phyloP scores from a whole-genome alignment of 2,329 filamentous ascomycete species.

The Diaporthe humulicola region DNA sequence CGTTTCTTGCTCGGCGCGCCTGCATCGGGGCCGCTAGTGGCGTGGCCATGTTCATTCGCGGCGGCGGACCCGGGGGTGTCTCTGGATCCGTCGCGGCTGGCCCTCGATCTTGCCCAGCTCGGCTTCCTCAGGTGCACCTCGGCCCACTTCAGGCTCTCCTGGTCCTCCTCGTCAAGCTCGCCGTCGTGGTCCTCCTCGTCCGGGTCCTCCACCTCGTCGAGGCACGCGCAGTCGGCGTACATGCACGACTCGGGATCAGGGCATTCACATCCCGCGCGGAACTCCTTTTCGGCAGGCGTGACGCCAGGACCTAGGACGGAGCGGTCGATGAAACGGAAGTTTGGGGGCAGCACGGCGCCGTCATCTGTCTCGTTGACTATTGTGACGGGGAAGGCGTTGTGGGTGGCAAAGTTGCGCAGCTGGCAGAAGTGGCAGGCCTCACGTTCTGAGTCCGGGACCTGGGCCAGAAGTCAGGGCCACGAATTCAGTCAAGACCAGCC shows the following conservation, averaged over 20 bases:
- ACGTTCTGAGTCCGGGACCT: conserved; percentile 26
- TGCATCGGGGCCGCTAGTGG: conserved; percentile 1
- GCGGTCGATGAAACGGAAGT: conserved; percentile 77
- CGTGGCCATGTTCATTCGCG: neutral
- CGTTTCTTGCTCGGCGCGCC: conserved; percentile 47
- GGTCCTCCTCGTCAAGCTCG: conserved; percentile 54
- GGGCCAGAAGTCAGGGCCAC: neutral
- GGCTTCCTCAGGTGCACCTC: conserved; percentile 38
- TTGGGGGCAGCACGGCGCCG: conserved; percentile 64
- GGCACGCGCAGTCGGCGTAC: conserved; percentile 76
- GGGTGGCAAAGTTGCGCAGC: conserved; percentile 66
- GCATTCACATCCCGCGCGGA: conserved; percentile 79
- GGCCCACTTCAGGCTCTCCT: conserved; percentile 34
- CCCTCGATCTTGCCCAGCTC: conserved; percentile 30
- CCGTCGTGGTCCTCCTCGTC: conserved; percentile 69
- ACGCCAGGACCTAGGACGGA: conserved; percentile 74
- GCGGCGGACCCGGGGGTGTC: conserved; percentile 21
- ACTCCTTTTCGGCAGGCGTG: conserved; percentile 68
- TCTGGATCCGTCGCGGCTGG: conserved; percentile 25
- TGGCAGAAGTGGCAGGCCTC: conserved; percentile 72
- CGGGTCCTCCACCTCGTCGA: conserved; percentile 66
- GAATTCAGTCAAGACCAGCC: conserved; percentile 17
- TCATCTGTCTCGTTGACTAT: conserved; percentile 75
- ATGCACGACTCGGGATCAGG: conserved; percentile 73
- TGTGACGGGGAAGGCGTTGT: conserved; percentile 65